phyloP scores from a whole-genome alignment of 495 filamentous ascomycete species.

The Echria macrotheca region DNA sequence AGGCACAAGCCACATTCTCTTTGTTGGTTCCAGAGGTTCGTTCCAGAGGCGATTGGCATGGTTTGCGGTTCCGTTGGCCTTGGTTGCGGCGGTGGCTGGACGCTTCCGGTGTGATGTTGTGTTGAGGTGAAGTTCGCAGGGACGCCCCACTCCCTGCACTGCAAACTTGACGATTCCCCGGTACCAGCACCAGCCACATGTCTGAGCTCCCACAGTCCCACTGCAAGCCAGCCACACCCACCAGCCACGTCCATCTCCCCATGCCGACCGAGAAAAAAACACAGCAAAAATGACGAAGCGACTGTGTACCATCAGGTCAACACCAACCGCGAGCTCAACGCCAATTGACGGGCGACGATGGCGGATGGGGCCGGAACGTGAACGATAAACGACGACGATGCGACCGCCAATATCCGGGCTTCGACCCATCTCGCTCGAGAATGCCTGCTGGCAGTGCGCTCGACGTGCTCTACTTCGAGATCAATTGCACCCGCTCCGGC shows the following conservation, averaged over 20 bases:
- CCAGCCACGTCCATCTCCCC: not conserved
- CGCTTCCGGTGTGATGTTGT: not conserved
- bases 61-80: no score
- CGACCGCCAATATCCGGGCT: slow-evolving; percentile 26
- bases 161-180: not conserved
- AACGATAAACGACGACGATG: slow-evolving; percentile 22
- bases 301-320: slow-evolving; percentile 3
- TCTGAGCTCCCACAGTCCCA: not conserved
- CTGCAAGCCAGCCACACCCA: not conserved
- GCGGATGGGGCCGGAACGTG: slow-evolving; percentile 26
- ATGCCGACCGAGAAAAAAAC: no score
- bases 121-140: not conserved
- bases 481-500: not conserved
- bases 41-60: no score
- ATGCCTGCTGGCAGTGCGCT: slow-evolving; percentile 28
- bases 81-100: not conserved
- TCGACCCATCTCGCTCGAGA: slow-evolving; percentile 17
- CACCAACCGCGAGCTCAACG: slow-evolving; percentile 3
- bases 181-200: not conserved
- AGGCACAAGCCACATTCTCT: no score
- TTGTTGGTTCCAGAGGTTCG: no score
- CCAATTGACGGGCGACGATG: slow-evolving; percentile 23
- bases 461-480: slow-evolving; percentile 18
- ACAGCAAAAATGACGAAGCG: slow-evolving; percentile 1
- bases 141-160: not conserved